phyloP scores from a whole-genome alignment of 2,329 filamentous ascomycete species.

The Cryphonectria carpinicola region DNA sequence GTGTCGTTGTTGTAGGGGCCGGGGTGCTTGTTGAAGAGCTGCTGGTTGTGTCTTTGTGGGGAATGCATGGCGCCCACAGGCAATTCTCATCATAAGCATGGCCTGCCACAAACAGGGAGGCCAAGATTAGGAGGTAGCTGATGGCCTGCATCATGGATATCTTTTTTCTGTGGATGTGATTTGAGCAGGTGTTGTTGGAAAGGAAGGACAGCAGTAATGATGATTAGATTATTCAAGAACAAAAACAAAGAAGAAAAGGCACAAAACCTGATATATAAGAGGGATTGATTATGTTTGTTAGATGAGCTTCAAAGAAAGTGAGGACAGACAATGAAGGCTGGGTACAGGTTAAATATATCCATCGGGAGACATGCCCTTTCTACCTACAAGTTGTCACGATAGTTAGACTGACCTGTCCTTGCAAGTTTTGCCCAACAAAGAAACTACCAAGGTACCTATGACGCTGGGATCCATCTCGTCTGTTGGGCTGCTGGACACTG shows the following conservation, averaged over 20 bases:
- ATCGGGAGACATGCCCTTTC: not conserved
- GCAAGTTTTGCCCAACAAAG: not conserved
- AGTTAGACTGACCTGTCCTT: not conserved
- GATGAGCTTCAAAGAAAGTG: not conserved
- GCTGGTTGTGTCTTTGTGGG: not conserved
- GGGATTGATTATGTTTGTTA: not conserved
- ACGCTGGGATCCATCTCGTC: not conserved
- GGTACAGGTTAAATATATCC: not conserved
- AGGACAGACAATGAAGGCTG: not conserved
- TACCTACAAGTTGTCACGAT: not conserved
- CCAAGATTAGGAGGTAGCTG: not conserved
- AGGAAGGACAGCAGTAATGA: not conserved
- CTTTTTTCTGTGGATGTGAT: not conserved
- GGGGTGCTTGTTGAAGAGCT: not conserved
- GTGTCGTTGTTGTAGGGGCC: not conserved
- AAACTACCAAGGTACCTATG: not conserved
- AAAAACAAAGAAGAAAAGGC: not conserved
- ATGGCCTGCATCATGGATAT: not conserved
- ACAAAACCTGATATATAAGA: not conserved
- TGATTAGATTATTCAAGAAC: not conserved
- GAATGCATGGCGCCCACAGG: conserved; percentile 1
- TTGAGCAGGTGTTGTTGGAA: not conserved
- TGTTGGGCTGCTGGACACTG: not conserved
- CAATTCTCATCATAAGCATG: conserved; percentile 1
- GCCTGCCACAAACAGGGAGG: not conserved